Evolutionary conservation across 345 rosid species (phyloP), one percentile per base, ranked within the genome.

Genomic region (Bruguiera gymnorhiza): DNA sequence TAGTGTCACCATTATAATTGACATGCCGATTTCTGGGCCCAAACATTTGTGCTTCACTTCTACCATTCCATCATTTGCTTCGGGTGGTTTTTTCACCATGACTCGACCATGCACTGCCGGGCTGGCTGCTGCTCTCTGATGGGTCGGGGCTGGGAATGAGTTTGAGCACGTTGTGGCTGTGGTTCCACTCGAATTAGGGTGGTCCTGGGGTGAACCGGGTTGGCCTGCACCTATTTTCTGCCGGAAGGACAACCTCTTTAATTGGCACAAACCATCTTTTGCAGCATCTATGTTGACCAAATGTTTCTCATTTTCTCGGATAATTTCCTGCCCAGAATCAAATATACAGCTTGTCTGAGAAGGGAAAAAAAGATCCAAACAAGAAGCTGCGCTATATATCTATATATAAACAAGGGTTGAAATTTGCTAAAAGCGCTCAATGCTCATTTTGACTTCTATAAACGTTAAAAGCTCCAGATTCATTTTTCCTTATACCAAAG

Each of bases 1-100:
- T 5, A 77, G 18, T 5, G 77, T 65, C 24, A 69, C 70, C 70
- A 79, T 26, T 6, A 93, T 54, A 19, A 90, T 69, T 11, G 86
- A 85, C 72, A 87, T 70, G 26, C 97, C 98, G 34, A 83, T 66
- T 1, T 80, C 50, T 36, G 90, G 83, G 68, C 79, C 90, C 50
- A 43, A 43, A 43, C 16, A 15, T 2, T 43, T 43, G 6, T 70
- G 53, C 29, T 62, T 73, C 6, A 10, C 29, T 24, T 68, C 31
- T 15, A 18, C 80, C 4, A 6, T 31, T 18, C 9, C 68, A 57
- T 16, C 29, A 0, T 37, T 43, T 20, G 31, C 59, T 51, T 8
- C 19, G 3, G 48, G 31, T 2, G 15, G 1, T 4, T 26, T 71
- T 50, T 48, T 65, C 0, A 8, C 23, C 31, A 1, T 24, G 50